These are phyloP conservation scores for Parascedosporium putredinis DNA, from an alignment of 2,329 filamentous ascomycete genomes.

Conservation along the genomic window DNA sequence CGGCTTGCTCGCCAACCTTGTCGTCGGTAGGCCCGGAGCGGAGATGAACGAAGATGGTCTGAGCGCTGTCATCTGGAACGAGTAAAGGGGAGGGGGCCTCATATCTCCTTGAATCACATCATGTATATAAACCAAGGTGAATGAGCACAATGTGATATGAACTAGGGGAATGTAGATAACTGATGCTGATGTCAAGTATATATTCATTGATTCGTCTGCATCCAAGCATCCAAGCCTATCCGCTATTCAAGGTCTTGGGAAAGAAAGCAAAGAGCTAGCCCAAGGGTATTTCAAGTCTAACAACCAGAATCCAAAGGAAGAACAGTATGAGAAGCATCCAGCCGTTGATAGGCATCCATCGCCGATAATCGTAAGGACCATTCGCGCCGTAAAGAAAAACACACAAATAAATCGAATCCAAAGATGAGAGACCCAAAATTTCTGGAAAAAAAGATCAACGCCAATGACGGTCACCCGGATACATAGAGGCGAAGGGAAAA, in stretches of 20 bases:
- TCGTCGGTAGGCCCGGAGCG: constrained; percentile 28
- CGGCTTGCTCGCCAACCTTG: constrained; percentile 28
- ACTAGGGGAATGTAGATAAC: not conserved
- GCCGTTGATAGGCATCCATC: too few relatives aligned
- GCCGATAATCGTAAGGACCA: too few relatives aligned
- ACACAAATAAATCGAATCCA: too few relatives aligned
- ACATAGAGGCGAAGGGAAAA: too few relatives aligned
- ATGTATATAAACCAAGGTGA: too few relatives aligned
- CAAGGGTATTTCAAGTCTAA: constrained; percentile 3
- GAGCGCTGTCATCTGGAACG: constrained; percentile 36
- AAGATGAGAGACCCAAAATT: not conserved
- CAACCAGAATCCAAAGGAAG: not conserved
- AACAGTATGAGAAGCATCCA: not conserved
- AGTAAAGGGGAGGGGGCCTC: constrained; percentile 19
- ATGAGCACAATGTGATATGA: too few relatives aligned
- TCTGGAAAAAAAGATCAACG: not conserved
- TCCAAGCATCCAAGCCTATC: not conserved
- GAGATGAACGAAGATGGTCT: constrained; percentile 35
- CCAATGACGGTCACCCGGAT: not conserved
- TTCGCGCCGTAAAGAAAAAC: too few relatives aligned
- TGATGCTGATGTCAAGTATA: not conserved
- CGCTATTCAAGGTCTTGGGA: not conserved
- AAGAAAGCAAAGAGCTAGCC: not conserved
- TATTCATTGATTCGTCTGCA: not conserved
- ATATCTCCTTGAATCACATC: not conserved